A percentile compares a stretch with the other conserved stretches of the same genome.
phyloP scores from a whole-genome alignment of 306 rosid species.

The Quillaja saponaria region DNA sequence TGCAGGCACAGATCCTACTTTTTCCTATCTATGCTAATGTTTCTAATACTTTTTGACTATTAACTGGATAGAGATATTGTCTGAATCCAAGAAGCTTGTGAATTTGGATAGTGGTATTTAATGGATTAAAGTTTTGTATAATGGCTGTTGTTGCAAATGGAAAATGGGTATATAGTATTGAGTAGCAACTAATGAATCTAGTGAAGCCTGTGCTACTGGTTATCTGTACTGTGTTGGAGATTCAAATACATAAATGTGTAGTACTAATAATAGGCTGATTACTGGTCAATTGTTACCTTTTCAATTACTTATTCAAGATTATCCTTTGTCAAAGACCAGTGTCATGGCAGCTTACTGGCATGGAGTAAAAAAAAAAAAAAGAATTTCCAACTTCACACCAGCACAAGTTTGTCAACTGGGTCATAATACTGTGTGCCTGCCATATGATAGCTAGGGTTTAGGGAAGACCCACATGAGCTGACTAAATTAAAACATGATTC shows the following conservation, averaged over 20 bases:
- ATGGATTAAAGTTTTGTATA: conserved; percentile 4
- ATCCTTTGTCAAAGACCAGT: background rate
- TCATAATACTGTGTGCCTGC: background rate
- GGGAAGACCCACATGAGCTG: background rate
- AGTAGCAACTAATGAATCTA: background rate
- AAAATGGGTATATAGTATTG: background rate
- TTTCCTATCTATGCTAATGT: conserved; percentile 1
- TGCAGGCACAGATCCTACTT: conserved; percentile 60
- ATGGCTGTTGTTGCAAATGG: background rate
- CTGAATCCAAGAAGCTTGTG: background rate
- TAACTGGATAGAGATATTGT: background rate
- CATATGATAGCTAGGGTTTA: background rate
- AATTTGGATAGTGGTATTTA: background rate
- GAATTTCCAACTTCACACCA: background rate
- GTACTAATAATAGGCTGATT: background rate
- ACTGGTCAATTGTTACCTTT: conserved; percentile 1
- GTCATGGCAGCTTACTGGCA: too few relatives aligned
- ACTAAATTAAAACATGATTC: too few relatives aligned
- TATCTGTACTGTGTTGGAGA: background rate
- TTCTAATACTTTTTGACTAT: background rate
- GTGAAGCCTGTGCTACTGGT: conserved; percentile 11
- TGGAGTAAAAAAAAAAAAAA: background rate
- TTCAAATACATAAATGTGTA: background rate
- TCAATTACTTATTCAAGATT: conserved; percentile 11
- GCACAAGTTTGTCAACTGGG: background rate